Base-by-base conservation (phyloP, 2,329 filamentous ascomycete species). In the Alternaria sp. region DNA sequence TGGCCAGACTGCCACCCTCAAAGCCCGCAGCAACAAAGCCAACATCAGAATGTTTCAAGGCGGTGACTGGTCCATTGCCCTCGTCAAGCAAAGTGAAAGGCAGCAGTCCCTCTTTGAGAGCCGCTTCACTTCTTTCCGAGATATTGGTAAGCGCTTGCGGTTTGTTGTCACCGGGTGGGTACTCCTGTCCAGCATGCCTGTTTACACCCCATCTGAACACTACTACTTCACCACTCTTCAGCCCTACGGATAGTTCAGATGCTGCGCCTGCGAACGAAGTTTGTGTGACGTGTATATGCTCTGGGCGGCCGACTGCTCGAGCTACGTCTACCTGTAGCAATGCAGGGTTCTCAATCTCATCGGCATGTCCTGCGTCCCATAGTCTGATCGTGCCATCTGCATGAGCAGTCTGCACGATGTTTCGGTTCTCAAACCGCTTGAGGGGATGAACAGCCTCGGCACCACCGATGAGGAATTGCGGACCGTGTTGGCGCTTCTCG, bases 171-270 rank as follows among this genome's bases (percentile, higher is more conserved):
- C 87, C 61, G 83, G 84, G 59, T 78, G 87, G 82, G 13, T 85
- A 80, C 46, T 92, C 89, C 63, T 86, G 85, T 12, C 93, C 93
- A 66, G 87, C 89, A 62, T 88, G 88, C 61, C 87, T 86, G 77
- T 98, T 98, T 26, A 84, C 84, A n/a, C 90, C 93, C 93, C 95
- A 98, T 68, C 92, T 86, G 76, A 95, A 98, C 13, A 98, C 83
- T 2, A 93, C 87, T 1, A 96, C 85, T 78, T 99, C 96, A n/a
- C 96, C 96, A 36, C 87, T 89, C 61, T 85, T 86, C 5, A 95
- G 89, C 6, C 96, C 96, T 23, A 91, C 91, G 5, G 90, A 93
- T 43, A 98, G 86, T 79, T 99, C 96, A 54, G 91, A 93, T 6
- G 93, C 95, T 32, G 84, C 86, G n/a, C 90, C 87, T 3, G 92